These are phyloP conservation scores for Exophiala calicioides DNA, from an alignment of 2,329 filamentous ascomycete species.

Conservation along the genomic window DNA sequence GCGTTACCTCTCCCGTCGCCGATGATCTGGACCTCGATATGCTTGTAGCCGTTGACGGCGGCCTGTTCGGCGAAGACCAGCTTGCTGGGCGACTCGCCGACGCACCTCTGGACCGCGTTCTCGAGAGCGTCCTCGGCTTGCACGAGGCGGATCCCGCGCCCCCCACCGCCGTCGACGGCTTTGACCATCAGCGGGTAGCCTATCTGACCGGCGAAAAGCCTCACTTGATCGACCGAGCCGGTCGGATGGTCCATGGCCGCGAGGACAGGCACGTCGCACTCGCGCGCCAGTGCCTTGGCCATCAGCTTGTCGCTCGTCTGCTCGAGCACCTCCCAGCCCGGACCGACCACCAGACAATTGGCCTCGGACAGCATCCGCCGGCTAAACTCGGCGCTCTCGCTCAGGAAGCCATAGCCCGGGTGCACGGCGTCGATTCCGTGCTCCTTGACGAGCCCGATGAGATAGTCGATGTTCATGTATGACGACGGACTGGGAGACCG, in stretches of 20 bases:
- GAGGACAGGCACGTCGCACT: conserved; percentile 55
- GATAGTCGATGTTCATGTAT: conserved; percentile 53
- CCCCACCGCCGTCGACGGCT: conserved; percentile 65
- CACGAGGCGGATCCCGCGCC: conserved; percentile 61
- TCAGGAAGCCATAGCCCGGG: conserved; percentile 65
- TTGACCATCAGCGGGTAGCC: conserved; percentile 63
- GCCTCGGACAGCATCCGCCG: conserved; percentile 52
- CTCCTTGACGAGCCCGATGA: conserved; percentile 36
- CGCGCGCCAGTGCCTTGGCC: conserved; percentile 53
- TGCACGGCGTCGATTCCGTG: conserved; percentile 58
- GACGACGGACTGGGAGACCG: conserved; percentile 50
- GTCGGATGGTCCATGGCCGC: conserved; percentile 51
- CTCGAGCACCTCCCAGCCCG: conserved; percentile 58
- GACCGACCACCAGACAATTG: conserved; percentile 54
- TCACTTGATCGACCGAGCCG: conserved; percentile 44
- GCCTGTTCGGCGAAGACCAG: conserved; percentile 63
- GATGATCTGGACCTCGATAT: conserved; percentile 63
- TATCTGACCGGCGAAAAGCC: conserved; percentile 59
- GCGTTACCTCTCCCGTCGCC: conserved; percentile 57
- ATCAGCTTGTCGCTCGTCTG: conserved; percentile 59
- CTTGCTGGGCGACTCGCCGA: conserved; percentile 60
- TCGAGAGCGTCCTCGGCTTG: conserved; percentile 46
- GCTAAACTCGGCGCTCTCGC: conserved; percentile 54
- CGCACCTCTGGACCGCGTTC: conserved; percentile 51
- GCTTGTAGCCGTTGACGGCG: conserved; percentile 61